Conservation (phyloP, 768 basidiomycete genomes). For the Psilocybe azurescens region DNA sequence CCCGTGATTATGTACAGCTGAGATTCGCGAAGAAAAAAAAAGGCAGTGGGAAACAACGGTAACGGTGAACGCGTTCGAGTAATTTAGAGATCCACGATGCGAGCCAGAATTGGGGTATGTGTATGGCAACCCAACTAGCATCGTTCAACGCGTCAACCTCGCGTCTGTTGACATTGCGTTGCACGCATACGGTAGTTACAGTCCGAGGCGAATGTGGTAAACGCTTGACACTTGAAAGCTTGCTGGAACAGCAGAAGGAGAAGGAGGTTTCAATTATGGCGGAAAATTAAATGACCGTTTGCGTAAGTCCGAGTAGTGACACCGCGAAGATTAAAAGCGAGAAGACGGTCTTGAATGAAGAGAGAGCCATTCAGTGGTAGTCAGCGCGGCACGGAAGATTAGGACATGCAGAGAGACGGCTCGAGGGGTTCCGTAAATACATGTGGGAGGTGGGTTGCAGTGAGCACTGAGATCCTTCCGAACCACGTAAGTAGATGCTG, state of each 20-base stretch:
- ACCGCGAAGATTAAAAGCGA: not conserved
- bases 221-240: not conserved
- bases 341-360: not conserved
- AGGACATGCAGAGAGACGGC: not conserved
- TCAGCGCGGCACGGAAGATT: constrained; percentile 7
- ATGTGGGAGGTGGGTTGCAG: too few relatives aligned
- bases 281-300: constrained; percentile 11
- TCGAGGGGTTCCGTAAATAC: too few relatives aligned
- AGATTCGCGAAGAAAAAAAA: too few relatives aligned
- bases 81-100: constrained; percentile 11
- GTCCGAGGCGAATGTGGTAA: constrained; percentile 9
- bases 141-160: constrained; percentile 14
- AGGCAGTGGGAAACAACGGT: too few relatives aligned
- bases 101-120: constrained; percentile 13
- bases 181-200: not conserved
- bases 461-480: not conserved
- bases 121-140: constrained; percentile 5
- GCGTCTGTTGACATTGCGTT: constrained; percentile 1
- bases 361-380: not conserved
- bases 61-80: not conserved
- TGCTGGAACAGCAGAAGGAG: not conserved
- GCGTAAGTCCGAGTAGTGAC: too few relatives aligned
- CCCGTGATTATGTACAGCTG: too few relatives aligned
- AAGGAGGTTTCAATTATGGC: constrained; percentile 12
- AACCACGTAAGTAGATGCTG: not conserved